Conservation (phyloP, 345 rosid species). For the Fremontodendron californicum region DNA sequence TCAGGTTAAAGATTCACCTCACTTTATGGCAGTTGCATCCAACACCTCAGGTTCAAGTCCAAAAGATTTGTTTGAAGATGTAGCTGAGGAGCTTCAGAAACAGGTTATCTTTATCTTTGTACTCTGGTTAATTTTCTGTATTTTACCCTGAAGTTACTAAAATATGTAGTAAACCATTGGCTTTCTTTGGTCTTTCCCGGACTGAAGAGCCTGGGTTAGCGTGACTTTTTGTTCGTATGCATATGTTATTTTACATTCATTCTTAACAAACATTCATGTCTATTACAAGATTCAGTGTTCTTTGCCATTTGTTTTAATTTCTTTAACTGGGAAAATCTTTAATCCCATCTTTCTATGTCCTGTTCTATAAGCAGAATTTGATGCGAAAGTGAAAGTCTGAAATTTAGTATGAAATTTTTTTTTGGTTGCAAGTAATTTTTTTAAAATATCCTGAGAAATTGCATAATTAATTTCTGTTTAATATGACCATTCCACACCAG, state of each 20-base stretch:
- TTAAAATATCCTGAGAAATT: neutral
- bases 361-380: neutral
- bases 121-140: constrained; percentile 10
- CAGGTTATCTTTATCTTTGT: constrained; percentile 34
- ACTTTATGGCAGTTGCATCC: constrained; percentile 62
- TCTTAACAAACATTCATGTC: neutral
- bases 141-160: constrained; percentile 12
- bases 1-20: constrained; percentile 74
- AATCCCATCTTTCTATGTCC: neutral
- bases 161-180: constrained; percentile 1
- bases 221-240: neutral
- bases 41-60: constrained; percentile 84
- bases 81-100: constrained; percentile 66
- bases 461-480: neutral
- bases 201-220: neutral
- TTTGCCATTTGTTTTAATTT: neutral
- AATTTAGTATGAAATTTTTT: no score
- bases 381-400: neutral
- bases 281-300: neutral
- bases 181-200: neutral
- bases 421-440: neutral
- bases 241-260: neutral
- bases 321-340: neutral
- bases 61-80: constrained; percentile 85
- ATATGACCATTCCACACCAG: no score